Evolutionary conservation across 2,329 filamentous ascomycete genomes (phyloP).

Genomic region (Claviceps humidiphila): DNA sequence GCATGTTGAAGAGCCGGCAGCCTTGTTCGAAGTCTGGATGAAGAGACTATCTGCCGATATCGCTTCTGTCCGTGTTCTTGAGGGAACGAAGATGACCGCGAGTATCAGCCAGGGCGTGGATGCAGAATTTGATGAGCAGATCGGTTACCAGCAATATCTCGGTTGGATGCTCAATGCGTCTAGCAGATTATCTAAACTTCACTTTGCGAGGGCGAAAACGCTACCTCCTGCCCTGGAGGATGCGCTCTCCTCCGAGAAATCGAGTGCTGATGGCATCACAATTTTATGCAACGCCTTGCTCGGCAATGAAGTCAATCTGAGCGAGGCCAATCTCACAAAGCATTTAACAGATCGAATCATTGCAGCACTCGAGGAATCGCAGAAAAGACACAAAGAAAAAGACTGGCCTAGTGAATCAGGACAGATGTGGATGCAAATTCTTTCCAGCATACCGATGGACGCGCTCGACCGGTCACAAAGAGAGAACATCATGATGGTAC

Average conservation of each 20-base stretch:
- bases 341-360: slow-evolving; percentile 21
- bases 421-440: slow-evolving; percentile 17
- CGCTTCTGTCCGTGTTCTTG: slow-evolving; percentile 11
- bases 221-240: slow-evolving; percentile 15
- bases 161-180: slow-evolving; percentile 21
- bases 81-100: slow-evolving; percentile 11
- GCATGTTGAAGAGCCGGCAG: slow-evolving; percentile 16
- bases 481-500: slow-evolving; percentile 26
- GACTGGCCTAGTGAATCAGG: slow-evolving; percentile 18
- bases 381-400: slow-evolving; percentile 17
- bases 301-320: slow-evolving; percentile 25
- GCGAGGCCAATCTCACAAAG: slow-evolving; percentile 18
- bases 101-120: slow-evolving; percentile 8
- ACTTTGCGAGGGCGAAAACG: slow-evolving; percentile 12
- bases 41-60: slow-evolving; percentile 19
- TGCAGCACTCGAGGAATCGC: slow-evolving; percentile 15
- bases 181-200: slow-evolving; percentile 18
- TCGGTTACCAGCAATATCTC: slow-evolving; percentile 19
- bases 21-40: slow-evolving; percentile 21
- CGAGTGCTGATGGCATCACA: slow-evolving; percentile 8
- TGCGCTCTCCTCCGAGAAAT: slow-evolving; percentile 11
- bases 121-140: slow-evolving; percentile 14
- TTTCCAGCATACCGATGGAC: slow-evolving; percentile 24
- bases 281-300: slow-evolving; percentile 19
- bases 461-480: slow-evolving; percentile 28